These are phyloP conservation scores for Eryngium alpinum DNA, from an alignment of 140 eudicot genomes.

Conservation along the genomic window DNA sequence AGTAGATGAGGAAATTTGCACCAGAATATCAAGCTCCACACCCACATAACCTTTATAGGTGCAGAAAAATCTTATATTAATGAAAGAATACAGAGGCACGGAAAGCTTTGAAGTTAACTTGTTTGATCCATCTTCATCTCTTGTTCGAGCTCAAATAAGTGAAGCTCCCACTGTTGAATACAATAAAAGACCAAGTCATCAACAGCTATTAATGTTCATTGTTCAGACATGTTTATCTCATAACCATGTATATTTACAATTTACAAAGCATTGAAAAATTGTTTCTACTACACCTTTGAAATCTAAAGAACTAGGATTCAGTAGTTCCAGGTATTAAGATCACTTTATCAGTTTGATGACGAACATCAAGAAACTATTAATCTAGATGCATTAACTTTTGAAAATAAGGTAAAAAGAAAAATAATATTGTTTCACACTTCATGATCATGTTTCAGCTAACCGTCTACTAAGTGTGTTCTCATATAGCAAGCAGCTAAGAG, in stretches of 20 bases:
- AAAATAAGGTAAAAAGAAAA: too few relatives aligned
- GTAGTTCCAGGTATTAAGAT: neutral
- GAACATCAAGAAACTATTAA: too few relatives aligned
- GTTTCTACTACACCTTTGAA: neutral
- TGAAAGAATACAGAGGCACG: neutral
- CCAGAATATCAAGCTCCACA: neutral
- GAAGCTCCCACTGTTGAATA: conserved; percentile 99
- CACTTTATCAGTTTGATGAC: too few relatives aligned
- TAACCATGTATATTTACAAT: neutral
- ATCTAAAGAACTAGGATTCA: neutral
- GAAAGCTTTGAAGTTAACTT: neutral
- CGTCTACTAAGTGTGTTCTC: too few relatives aligned
- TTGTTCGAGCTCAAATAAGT: conserved; percentile 87
- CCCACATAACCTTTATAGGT: too few relatives aligned
- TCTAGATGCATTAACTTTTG: too few relatives aligned
- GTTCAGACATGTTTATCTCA: neutral
- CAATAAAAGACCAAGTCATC: neutral
- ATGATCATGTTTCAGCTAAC: too few relatives aligned
- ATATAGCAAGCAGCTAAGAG: too few relatives aligned
- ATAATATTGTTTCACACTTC: too few relatives aligned
- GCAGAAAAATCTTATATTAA: too few relatives aligned
- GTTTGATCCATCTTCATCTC: conserved; percentile 79
- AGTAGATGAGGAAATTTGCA: neutral
- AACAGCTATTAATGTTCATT: neutral
- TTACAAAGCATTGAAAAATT: neutral